Percentiles rank a stretch among this genome's conserved stretches.
Conservation (phyloP, 2,329 filamentous ascomycete species). For the Paecilomyces fulvus region DNA sequence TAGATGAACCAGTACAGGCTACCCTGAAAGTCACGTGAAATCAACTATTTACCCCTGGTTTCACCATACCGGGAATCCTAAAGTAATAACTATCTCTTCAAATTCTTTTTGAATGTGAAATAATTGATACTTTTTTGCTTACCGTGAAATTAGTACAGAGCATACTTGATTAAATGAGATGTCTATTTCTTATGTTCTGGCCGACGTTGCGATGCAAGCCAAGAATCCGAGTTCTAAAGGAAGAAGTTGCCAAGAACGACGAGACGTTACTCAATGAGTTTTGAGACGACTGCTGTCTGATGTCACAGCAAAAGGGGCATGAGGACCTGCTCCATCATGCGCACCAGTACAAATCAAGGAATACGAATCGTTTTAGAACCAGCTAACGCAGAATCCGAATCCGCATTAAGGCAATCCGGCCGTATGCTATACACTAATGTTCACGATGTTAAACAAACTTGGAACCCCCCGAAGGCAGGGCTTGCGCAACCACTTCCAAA, state of each 20-base stretch:
- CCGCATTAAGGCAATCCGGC: background rate
- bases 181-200: background rate
- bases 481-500: background rate
- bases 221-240: background rate
- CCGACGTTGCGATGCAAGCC: background rate
- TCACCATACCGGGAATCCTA: background rate
- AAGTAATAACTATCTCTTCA: background rate
- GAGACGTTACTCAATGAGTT: background rate
- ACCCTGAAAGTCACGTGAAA: background rate
- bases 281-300: background rate
- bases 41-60: background rate
- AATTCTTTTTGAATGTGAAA: background rate
- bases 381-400: background rate
- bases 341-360: background rate
- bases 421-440: background rate
- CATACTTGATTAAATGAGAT: background rate
- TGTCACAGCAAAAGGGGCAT: background rate
- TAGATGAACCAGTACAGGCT: background rate
- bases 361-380: background rate
- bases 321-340: background rate
- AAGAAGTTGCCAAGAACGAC: constrained; percentile 34
- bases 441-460: background rate
- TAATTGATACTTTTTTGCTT: background rate
- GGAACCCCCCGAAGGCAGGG: background rate
- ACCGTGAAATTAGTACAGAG: too few relatives aligned